Conservation (phyloP, 2,329 filamentous ascomycete species). For the Trichoderma breve region DNA sequence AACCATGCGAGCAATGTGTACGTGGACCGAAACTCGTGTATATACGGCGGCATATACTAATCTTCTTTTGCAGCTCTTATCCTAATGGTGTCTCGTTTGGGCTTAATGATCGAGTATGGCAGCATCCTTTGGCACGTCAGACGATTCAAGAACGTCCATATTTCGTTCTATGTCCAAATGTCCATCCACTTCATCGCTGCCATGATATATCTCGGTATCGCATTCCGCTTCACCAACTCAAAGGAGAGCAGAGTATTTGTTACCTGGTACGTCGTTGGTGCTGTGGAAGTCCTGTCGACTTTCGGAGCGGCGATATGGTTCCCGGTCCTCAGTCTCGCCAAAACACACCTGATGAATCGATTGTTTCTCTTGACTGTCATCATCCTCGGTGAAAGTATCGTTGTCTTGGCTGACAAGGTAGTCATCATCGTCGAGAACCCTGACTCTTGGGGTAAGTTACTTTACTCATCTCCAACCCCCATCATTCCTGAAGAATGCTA, state of each 20-base stretch:
- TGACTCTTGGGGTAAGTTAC: slow-evolving; percentile 39
- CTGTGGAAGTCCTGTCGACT: slow-evolving; percentile 50
- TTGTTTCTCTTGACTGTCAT: slow-evolving; percentile 64
- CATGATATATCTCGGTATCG: slow-evolving; percentile 42
- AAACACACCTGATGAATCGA: slow-evolving; percentile 62
- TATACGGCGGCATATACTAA: neutral
- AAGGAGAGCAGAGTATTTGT: slow-evolving; percentile 37
- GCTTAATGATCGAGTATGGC: slow-evolving; percentile 53
- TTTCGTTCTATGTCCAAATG: slow-evolving; percentile 39
- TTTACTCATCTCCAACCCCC: neutral
- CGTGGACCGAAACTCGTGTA: slow-evolving; percentile 4
- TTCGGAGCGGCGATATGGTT: slow-evolving; percentile 54
- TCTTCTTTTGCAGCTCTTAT: slow-evolving; percentile 37
- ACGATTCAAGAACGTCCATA: slow-evolving; percentile 37
- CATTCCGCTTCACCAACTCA: slow-evolving; percentile 37
- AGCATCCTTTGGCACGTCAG: slow-evolving; percentile 45
- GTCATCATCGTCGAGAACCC: slow-evolving; percentile 47
- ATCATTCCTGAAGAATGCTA: neutral
- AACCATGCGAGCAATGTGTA: slow-evolving; percentile 44
- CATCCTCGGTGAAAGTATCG: slow-evolving; percentile 64
- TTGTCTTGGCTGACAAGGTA: slow-evolving; percentile 54
- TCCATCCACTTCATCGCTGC: slow-evolving; percentile 36
- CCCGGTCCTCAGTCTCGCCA: slow-evolving; percentile 57
- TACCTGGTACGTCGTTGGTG: slow-evolving; percentile 54
- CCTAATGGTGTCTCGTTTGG: slow-evolving; percentile 52